A percentile compares a stretch with the other conserved stretches of the same genome.
Conservation (phyloP, 2,329 filamentous ascomycete genomes). For the Penicillium sp. region DNA sequence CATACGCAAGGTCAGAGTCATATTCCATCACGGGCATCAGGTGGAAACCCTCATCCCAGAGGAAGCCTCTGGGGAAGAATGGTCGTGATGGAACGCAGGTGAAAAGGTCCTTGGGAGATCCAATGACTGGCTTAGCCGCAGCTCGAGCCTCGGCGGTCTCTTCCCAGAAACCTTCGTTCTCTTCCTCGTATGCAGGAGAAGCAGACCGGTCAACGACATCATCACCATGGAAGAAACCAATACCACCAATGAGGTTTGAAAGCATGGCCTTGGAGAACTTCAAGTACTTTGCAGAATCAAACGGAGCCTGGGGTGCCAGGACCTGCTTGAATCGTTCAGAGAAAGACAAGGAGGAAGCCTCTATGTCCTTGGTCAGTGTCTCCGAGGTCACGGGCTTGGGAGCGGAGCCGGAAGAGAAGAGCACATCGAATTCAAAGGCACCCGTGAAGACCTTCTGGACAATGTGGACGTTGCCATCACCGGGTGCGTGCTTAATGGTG, state of each 20-base stretch:
- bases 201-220: conserved; percentile 87
- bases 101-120: conserved; percentile 85
- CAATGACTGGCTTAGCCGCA: conserved; percentile 65
- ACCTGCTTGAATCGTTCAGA: conserved; percentile 69
- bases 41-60: conserved; percentile 99
- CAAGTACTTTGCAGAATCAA: conserved; percentile 68
- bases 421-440: conserved; percentile 84
- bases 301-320: conserved; percentile 73
- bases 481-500: conserved; percentile 63
- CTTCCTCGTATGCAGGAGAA: conserved; percentile 90
- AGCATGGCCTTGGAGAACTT: conserved; percentile 86
- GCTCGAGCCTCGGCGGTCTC: conserved; percentile 77
- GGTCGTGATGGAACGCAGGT: conserved; percentile 88
- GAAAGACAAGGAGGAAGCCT: conserved; percentile 66
- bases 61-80: conserved; percentile 93
- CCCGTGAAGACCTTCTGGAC: conserved; percentile 91
- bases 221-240: conserved; percentile 92
- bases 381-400: conserved; percentile 55
- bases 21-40: conserved; percentile 87
- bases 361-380: conserved; percentile 68
- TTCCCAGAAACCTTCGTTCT: conserved; percentile 93
- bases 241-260: conserved; percentile 88
- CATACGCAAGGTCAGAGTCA: conserved; percentile 78
- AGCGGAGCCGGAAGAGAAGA: conserved; percentile 79
- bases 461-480: conserved; percentile 74